These are phyloP conservation scores for Starmera amethionina DNA, from an alignment of 805 yeast genomes.

Conservation along the genomic window DNA sequence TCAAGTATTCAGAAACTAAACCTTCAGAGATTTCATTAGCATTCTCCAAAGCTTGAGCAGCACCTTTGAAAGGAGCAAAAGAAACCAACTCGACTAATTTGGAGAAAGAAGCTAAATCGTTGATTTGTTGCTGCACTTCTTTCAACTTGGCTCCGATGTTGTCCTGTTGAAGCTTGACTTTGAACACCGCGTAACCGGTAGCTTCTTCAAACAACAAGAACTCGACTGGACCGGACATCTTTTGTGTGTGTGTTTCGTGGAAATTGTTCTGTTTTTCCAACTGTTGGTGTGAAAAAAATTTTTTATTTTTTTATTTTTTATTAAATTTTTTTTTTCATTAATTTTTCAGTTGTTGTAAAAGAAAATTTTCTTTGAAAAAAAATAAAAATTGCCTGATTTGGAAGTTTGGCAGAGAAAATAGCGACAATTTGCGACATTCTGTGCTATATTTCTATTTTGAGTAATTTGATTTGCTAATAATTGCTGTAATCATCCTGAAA, in stretches of 20 bases:
- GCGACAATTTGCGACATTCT: too few relatives aligned
- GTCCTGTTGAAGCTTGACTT: constrained; percentile 89
- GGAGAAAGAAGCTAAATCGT: constrained; percentile 78
- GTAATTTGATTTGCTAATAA: too few relatives aligned
- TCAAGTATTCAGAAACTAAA: constrained; percentile 84
- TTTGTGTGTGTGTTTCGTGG: not conserved
- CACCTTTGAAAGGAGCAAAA: constrained; percentile 98
- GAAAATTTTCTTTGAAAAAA: too few relatives aligned
- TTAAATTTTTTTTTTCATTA: too few relatives aligned
- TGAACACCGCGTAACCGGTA: constrained; percentile 94
- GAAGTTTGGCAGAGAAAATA: too few relatives aligned
- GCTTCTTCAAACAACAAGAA: constrained; percentile 96
- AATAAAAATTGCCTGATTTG: too few relatives aligned
- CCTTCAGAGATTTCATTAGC: constrained; percentile 98
- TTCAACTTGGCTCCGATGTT: constrained; percentile 83
- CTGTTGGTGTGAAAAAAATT: not conserved
- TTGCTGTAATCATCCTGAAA: too few relatives aligned
- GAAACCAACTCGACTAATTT: constrained; percentile 89
- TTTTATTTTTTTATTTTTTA: not conserved
- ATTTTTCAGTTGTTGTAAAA: too few relatives aligned
- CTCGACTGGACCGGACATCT: constrained; percentile 64
- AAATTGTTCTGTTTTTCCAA: not conserved
- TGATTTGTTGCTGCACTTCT: constrained; percentile 88
- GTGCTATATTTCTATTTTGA: too few relatives aligned
- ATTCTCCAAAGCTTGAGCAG: constrained; percentile 97